phyloP scores from a whole-genome alignment of 148 eudicot genomes.

The Amaranthus palmeri region DNA sequence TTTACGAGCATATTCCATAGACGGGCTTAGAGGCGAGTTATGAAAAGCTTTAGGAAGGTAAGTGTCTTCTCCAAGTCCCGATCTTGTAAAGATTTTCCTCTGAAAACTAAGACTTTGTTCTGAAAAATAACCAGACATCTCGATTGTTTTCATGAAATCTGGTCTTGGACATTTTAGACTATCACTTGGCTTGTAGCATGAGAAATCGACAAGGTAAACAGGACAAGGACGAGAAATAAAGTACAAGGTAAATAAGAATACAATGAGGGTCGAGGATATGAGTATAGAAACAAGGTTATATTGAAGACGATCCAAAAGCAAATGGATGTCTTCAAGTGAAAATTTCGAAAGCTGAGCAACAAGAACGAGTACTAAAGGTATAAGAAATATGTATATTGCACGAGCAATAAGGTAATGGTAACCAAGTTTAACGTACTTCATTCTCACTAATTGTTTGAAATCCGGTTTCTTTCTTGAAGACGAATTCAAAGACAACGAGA shows the following conservation, averaged over 20 bases:
- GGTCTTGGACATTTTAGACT: slow-evolving; percentile 46
- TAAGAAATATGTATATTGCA: slow-evolving; percentile 60
- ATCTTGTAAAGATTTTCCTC: slow-evolving; percentile 60
- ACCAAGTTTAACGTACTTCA: slow-evolving; percentile 75
- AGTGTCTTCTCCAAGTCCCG: slow-evolving; percentile 67
- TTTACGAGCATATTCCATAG: slow-evolving; percentile 58
- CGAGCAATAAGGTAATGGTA: slow-evolving; percentile 70
- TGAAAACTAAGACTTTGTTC: slow-evolving; percentile 50
- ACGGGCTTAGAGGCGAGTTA: slow-evolving; percentile 59
- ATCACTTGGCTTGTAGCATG: slow-evolving; percentile 58
- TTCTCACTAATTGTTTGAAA: slow-evolving; percentile 62
- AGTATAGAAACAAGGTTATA: slow-evolving; percentile 63
- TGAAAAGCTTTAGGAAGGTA: slow-evolving; percentile 66
- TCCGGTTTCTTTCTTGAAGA: slow-evolving; percentile 49
- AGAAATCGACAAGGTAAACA: slow-evolving; percentile 61
- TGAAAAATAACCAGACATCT: slow-evolving; percentile 39
- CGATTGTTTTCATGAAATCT: slow-evolving; percentile 55
- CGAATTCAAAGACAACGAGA: slow-evolving; percentile 27
- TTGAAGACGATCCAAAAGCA: slow-evolving; percentile 58
- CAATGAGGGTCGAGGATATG: slow-evolving; percentile 57
- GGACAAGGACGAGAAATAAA: slow-evolving; percentile 71
- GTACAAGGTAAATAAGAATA: slow-evolving; percentile 57
- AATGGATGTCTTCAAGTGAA: slow-evolving; percentile 45
- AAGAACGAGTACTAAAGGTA: slow-evolving; percentile 46
- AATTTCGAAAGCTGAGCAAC: slow-evolving; percentile 66